Conservation (phyloP, 139 green algal species). For the Tetradesmus lagerheimii region DNA sequence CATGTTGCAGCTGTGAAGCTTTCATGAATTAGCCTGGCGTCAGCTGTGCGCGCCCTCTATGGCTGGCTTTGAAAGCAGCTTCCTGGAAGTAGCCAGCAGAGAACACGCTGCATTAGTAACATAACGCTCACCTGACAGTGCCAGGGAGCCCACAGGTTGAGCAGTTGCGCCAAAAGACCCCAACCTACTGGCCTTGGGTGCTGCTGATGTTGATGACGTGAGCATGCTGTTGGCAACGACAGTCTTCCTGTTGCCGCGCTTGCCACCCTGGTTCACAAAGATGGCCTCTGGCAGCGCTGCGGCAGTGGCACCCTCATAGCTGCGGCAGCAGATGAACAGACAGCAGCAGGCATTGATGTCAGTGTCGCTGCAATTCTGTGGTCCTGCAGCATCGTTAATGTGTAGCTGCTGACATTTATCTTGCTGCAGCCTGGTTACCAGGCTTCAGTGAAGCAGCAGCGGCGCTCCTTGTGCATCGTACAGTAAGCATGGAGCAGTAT, state of each 20-base stretch:
- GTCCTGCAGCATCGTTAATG: neutral
- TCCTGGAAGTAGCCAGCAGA: too few relatives aligned
- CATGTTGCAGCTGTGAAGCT: too few relatives aligned
- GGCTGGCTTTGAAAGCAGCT: too few relatives aligned
- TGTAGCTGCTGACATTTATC: neutral
- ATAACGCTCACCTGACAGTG: neutral
- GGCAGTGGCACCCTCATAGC: neutral
- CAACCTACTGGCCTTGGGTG: neutral
- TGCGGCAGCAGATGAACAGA: neutral
- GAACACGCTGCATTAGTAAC: too few relatives aligned
- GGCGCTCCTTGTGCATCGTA: too few relatives aligned
- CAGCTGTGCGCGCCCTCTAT: too few relatives aligned
- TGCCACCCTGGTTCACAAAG: neutral
- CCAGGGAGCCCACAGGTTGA: neutral
- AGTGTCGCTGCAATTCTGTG: too few relatives aligned
- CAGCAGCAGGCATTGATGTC: neutral
- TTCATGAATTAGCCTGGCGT: too few relatives aligned
- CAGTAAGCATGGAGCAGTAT: too few relatives aligned
- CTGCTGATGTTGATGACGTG: neutral
- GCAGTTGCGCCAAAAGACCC: neutral
- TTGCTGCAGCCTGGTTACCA: too few relatives aligned
- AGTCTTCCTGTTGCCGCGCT: neutral
- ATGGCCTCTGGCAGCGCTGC: neutral
- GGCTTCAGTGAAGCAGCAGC: too few relatives aligned
- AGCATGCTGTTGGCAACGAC: neutral